Base-by-base conservation (phyloP, 805 yeast genomes). In the Kluyveromyces wickerhamii region DNA sequence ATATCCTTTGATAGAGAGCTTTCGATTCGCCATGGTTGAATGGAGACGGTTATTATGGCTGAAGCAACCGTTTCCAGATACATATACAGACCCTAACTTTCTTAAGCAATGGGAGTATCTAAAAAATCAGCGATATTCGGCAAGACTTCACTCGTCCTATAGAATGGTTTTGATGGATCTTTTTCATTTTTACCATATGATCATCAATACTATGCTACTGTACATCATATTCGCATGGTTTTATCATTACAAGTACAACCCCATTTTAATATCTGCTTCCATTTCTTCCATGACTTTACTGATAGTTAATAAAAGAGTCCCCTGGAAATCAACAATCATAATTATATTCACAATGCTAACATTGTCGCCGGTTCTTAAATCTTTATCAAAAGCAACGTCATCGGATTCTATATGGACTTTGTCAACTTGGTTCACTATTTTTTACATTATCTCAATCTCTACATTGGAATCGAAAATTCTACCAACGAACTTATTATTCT, bases 391-490 rank as follows among this genome's bases (percentile, higher is more conserved):
- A 48, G 81, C 95, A 0, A 86, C 96, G 0, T 76, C 96, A 0
- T 80, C 92, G 0, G 97, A 92, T 61, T 85, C 96, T 11, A 86
- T 92, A 40, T 89, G 97, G 96, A 87, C 95, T 0, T 59, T 92
- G 4, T 74, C 94, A 6, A 76, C 79, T 30, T 80, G 95, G 77
- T 63, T 92, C 11, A 77, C 83, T 21, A 46, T 85, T 8, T 62
- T 77, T 28, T 86, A 86, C 48, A 61, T 87, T 9, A 40, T 51
- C 13, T 43, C 55, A 5, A 33, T 49, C 29, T 45, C 44, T 15
- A 37, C 52, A 23, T 36, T 43, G 44, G 41, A 37, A 15, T 27
- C 41, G 11, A 81, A 72, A 26, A 81, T 74, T 29, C 57, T 87
- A 7, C 77, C 94, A 1, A 86, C 94, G 15, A 92, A 89, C 49